Base-by-base conservation (phyloP, 768 basidiomycete species). In the Lanmaoa rubissima region DNA sequence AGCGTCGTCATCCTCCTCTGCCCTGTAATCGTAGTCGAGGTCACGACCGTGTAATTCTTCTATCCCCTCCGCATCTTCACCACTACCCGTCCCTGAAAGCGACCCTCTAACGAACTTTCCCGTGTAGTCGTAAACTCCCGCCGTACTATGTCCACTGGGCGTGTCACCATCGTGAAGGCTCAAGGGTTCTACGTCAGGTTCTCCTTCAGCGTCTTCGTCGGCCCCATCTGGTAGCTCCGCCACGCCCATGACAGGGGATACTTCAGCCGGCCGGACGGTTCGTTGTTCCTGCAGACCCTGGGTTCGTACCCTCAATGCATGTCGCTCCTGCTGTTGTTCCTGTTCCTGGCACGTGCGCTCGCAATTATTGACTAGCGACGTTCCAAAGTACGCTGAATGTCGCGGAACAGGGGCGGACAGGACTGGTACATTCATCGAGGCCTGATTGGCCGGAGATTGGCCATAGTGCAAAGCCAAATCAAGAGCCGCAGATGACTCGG, bases 291-390 rank as follows among this genome's bases (percentile, higher is more conserved):
- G 71, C 35, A 70, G 53, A 55, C 62, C 70, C 59, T 73, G 72
- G 7, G 72, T 73, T 16, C 57, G 62, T 53, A 72, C 68, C 53
- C 70, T 58, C 51, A 72, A 28, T 19, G 63, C 71, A 50, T 63
- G 70, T 10, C 68, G 61, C 45, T 69, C 69, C 31, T 68, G 69
- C 28, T 71, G 68, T 11, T 62, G 72, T 74, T 72, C 72, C 68
- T 72, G 71, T 70, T 73, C 70, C 72, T 72, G 70, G 53, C 72
- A 72, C 66, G 71, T 74, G 69, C 71, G 70, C 55, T 72, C 70
- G 61, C 71, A 72, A 59, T 61, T 64, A 61, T 57, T 61, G 62
- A 72, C 60, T 11, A 72, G 54, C 38, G 70, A 73, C 4, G 68
- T 39, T 26, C 53, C 70, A 61, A 67, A 69, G 58, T 72, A 72